Percentiles rank a stretch among this genome's conserved stretches.
These are phyloP conservation scores for Camellia lanceoleosa DNA, from an alignment of 148 eudicot genomes.

Conservation along the genomic window DNA sequence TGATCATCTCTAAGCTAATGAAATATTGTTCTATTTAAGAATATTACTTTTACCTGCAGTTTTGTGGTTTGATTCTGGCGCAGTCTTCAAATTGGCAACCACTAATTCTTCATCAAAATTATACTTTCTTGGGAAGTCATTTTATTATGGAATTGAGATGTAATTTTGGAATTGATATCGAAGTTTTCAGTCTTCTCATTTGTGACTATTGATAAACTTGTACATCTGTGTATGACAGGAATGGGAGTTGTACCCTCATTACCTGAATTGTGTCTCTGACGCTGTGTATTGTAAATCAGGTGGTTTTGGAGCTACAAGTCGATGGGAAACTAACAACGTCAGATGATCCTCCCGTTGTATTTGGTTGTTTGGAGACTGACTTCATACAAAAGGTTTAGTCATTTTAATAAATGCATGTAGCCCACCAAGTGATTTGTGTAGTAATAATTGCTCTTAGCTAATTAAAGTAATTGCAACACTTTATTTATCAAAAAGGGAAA, in stretches of 20 bases:
- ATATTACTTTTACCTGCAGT: neutral
- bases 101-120: neutral
- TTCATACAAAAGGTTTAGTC: conserved; percentile 64
- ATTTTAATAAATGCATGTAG: neutral
- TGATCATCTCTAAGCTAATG: neutral
- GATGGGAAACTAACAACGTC: conserved; percentile 74
- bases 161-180: neutral
- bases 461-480: neutral
- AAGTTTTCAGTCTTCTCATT: neutral
- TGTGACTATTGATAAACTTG: neutral
- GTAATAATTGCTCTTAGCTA: neutral
- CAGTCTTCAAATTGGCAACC: neutral
- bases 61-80: neutral
- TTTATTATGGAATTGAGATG: neutral
- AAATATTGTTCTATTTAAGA: neutral
- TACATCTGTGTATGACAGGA: neutral
- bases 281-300: conserved; percentile 32
- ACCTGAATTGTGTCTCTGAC: neutral
- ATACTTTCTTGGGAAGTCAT: neutral
- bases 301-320: conserved; percentile 74
- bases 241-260: neutral
- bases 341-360: conserved; percentile 88
- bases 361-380: conserved; percentile 63
- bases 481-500: neutral
- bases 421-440: no score